Conservation (phyloP, 257 asterid genomes). For the Solanum sitiens region DNA sequence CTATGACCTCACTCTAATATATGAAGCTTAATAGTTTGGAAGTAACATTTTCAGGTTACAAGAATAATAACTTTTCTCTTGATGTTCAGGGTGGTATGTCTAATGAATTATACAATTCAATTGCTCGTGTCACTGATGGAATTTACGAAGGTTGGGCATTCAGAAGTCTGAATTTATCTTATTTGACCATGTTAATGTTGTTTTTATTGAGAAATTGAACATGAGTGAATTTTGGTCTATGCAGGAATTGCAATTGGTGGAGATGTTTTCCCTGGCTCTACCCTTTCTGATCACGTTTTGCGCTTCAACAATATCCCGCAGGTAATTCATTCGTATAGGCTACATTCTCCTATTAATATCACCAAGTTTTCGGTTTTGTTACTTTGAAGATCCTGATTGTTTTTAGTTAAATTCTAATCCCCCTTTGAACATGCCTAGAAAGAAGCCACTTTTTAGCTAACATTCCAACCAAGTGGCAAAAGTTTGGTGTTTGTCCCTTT, state of each 20-base stretch:
- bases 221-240: slow-evolving; percentile 2
- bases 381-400: neutral
- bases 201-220: neutral
- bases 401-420: neutral
- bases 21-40: neutral
- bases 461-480: neutral
- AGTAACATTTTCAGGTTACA: neutral
- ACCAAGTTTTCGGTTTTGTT: neutral
- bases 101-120: slow-evolving; percentile 81
- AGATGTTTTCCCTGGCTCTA: slow-evolving; percentile 98
- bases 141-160: slow-evolving; percentile 77
- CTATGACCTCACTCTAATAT: neutral
- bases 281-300: slow-evolving; percentile 97
- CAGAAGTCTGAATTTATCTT: neutral
- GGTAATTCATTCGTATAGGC: slow-evolving; percentile 26
- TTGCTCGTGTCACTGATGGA: slow-evolving; percentile 98
- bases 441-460: neutral
- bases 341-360: neutral
- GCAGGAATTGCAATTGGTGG: slow-evolving; percentile 99
- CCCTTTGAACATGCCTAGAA: neutral
- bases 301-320: slow-evolving; percentile 97
- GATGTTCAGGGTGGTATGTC: slow-evolving; percentile 96
- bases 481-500: neutral
- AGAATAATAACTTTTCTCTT: slow-evolving; percentile 10
- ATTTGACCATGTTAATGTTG: neutral